phyloP scores from a whole-genome alignment of 768 basidiomycete species.

The Boletus subcaerulescens region DNA sequence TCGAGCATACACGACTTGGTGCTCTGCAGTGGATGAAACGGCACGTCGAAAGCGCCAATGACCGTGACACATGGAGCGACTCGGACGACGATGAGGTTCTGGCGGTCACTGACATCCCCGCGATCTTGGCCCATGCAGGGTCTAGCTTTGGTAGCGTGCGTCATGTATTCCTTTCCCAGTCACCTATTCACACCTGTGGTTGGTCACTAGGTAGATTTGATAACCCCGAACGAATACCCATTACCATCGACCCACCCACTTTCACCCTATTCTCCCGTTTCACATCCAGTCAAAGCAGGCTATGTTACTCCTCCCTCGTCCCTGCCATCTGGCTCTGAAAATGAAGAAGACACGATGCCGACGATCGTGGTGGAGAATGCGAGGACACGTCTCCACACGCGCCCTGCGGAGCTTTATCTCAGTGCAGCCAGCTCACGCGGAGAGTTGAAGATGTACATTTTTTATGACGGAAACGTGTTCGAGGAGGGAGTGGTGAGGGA shows the following conservation, averaged over 20 bases:
- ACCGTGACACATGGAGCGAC: background rate
- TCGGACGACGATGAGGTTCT: background rate
- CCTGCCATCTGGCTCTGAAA: background rate
- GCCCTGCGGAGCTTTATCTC: constrained; percentile 44
- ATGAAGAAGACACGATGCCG: background rate
- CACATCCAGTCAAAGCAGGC: constrained; percentile 13
- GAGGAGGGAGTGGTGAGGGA: constrained; percentile 39
- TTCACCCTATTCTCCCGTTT: constrained; percentile 19
- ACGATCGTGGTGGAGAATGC: constrained; percentile 9
- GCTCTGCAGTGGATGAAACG: constrained; percentile 26
- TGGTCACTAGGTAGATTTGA: constrained; percentile 29
- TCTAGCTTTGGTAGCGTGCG: constrained; percentile 31
- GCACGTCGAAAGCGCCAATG: background rate
- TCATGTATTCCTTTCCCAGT: background rate
- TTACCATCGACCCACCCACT: constrained; percentile 21
- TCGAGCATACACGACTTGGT: background rate
- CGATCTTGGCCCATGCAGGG: constrained; percentile 14
- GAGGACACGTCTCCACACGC: constrained; percentile 34
- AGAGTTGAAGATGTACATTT: constrained; percentile 33
- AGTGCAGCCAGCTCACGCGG: constrained; percentile 36
- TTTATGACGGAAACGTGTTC: constrained; percentile 47
- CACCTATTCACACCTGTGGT: background rate
- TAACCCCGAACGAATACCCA: constrained; percentile 38
- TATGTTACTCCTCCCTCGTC: background rate
- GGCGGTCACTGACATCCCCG: constrained; percentile 1